phyloP scores from a whole-genome alignment of 768 basidiomycete genomes.

The Gelatoporia subvermispora region DNA sequence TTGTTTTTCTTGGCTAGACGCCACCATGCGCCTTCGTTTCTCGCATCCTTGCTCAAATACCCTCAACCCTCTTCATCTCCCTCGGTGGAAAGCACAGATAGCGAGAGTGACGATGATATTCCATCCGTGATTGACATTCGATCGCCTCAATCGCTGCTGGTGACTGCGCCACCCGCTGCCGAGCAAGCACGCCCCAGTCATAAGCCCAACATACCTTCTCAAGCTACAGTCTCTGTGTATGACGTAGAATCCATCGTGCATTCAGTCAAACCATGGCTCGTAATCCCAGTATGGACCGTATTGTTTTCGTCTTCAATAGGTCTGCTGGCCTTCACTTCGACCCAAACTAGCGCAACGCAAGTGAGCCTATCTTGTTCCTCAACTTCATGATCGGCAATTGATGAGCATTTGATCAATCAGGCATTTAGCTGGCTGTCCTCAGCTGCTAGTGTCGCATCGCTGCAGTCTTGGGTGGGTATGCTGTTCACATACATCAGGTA shows the following conservation, averaged over 20 bases:
- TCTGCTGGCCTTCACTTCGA: conserved; percentile 12
- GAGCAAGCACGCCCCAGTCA: too few species aligned
- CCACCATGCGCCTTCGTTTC: conserved; percentile 30
- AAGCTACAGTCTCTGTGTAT: not conserved
- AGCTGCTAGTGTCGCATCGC: conserved; percentile 19
- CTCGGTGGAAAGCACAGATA: not conserved
- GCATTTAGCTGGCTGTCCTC: conserved; percentile 17
- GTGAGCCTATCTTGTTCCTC: not conserved
- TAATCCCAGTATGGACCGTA: conserved; percentile 16
- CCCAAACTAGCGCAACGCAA: conserved; percentile 1
- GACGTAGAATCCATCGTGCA: not conserved
- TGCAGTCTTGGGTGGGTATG: conserved; percentile 22
- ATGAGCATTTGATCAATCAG: too few species aligned
- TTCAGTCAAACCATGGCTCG: not conserved
- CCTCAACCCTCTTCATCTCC: conserved; percentile 1
- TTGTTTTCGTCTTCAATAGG: conserved; percentile 14
- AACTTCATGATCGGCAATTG: too few species aligned
- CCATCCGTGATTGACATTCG: conserved; percentile 1
- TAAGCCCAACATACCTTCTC: not conserved
- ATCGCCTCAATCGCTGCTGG: not conserved
- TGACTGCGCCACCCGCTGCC: not conserved
- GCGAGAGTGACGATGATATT: not conserved
- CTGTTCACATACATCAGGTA: conserved; percentile 23
- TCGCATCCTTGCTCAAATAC: conserved; percentile 18
- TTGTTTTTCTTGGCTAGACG: conserved; percentile 52